Conservation (phyloP, 345 rosid species). For the Populus deltoides region DNA sequence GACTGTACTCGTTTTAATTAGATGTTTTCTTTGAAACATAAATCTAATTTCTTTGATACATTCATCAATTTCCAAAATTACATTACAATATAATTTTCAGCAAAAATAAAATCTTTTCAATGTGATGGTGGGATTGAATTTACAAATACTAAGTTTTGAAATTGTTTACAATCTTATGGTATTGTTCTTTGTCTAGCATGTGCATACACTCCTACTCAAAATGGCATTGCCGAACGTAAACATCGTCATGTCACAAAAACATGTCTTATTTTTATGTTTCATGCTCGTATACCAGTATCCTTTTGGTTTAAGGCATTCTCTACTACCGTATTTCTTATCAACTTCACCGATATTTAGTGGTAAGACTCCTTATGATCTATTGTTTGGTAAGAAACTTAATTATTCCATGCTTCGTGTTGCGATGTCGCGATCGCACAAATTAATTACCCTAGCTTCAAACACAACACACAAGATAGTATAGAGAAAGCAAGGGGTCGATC, state of each 20-base stretch:
- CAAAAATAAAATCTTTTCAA: background rate
- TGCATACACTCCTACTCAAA: background rate
- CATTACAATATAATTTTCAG: background rate
- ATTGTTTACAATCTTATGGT: background rate
- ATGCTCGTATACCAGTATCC: background rate
- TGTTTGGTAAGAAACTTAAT: no score
- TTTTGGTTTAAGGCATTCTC: no score
- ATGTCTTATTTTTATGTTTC: background rate
- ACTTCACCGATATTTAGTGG: no score
- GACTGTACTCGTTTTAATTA: background rate
- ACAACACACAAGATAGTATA: no score
- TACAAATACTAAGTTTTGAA: background rate
- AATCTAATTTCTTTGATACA: background rate
- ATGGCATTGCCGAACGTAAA: background rate
- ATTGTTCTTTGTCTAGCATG: background rate
- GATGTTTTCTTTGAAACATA: background rate
- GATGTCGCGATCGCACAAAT: no score
- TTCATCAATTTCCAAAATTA: background rate
- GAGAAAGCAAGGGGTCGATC: no score
- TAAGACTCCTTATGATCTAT: no score
- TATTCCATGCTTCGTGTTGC: no score
- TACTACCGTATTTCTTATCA: no score
- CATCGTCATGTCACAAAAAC: background rate
- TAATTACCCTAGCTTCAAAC: no score
- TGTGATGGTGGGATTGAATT: no score